Evolutionary conservation across 1,284 basidiomycete species (phyloP).

Genomic region (Dichomitus squalens): DNA sequence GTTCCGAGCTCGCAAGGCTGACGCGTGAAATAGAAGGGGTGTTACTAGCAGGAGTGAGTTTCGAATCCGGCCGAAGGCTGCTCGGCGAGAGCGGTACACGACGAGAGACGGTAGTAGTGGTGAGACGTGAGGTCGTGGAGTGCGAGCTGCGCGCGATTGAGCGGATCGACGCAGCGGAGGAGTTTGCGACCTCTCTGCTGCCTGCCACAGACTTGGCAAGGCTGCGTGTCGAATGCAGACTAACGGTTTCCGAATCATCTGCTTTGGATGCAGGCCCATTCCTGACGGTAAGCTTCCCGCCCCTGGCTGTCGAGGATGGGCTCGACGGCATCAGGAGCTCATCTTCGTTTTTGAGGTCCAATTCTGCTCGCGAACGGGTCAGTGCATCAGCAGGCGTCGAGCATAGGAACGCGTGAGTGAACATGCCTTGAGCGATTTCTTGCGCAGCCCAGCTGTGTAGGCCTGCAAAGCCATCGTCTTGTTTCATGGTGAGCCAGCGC

Average conservation of each 20-base stretch:
- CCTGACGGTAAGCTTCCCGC: slow-evolving; percentile 21
- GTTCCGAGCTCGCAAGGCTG: slow-evolving; percentile 18
- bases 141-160: slow-evolving; percentile 48
- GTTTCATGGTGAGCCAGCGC: slow-evolving; percentile 77
- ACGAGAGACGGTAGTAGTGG: slow-evolving; percentile 30
- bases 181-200: slow-evolving; percentile 27
- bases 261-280: slow-evolving; percentile 18
- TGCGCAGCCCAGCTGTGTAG: slow-evolving; percentile 87
- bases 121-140: slow-evolving; percentile 34
- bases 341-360: slow-evolving; percentile 70
- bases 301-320: slow-evolving; percentile 23
- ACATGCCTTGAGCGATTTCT: slow-evolving; percentile 83
- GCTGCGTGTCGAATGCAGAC: slow-evolving; percentile 57
- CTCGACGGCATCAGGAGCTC: slow-evolving; percentile 56
- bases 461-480: slow-evolving; percentile 78
- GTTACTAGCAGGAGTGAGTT: slow-evolving; percentile 51
- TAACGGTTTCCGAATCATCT: slow-evolving; percentile 46
- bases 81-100: slow-evolving; percentile 28
- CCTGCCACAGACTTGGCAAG: slow-evolving; percentile 41
- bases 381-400: not conserved
- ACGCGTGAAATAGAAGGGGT: slow-evolving; percentile 27
- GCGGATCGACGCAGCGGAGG: slow-evolving; percentile 45
- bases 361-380: slow-evolving; percentile 49
- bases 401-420: not conserved
- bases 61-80: slow-evolving; percentile 61